Base-by-base conservation (phyloP, 1,284 basidiomycete species). In the Calocybe gambosa region DNA sequence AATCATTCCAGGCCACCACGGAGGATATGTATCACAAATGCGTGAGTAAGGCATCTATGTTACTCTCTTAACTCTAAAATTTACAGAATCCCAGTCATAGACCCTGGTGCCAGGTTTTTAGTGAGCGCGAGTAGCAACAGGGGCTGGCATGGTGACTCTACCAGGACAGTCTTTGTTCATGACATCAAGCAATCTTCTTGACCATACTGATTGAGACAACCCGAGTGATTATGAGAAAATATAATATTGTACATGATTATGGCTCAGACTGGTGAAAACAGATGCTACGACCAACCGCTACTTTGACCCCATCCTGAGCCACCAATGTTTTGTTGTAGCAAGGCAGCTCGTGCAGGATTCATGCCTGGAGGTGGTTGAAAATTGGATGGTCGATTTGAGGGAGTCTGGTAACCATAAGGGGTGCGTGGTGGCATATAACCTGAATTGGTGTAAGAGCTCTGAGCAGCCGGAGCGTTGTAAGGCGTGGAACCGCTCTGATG, bases 1-100 rank as follows among this genome's bases (percentile, higher is more conserved):
- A 66, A 96, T 98, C 52, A 90, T 99, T 31, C 89, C 93, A 3
- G 95, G 95, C 0, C 94, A 98, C 67, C 92, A 97, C 66, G 93
- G 94, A 23, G 94, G 93, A 1, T 89, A 85, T 50, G 79, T 97
- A 13, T 95, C 92, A 3, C 85, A 89, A 56, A 89, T 96, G 79
- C 64, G 92, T 94, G 21, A 23, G 21, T 61, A 85, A 45, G 6
- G 4, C 43, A 43, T 29, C 20, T 35, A 42, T 43, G 16, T 42
- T 52, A 51, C 13, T 29, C 29, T 35, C 53, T 31, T 48, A 25
- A 23, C n/a, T 53, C 37, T 53, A 54, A 52, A 57, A 43, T 52
- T 41, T 50, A 46, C 46, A 43, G 50, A 49, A 38, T 43, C n/a
- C 13, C 18, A 96, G 93, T 94, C 51, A 75, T 98, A 39, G 95